These are phyloP conservation scores for Parastagonospora avenae DNA, from an alignment of 2,329 filamentous ascomycete genomes.

Conservation along the genomic window DNA sequence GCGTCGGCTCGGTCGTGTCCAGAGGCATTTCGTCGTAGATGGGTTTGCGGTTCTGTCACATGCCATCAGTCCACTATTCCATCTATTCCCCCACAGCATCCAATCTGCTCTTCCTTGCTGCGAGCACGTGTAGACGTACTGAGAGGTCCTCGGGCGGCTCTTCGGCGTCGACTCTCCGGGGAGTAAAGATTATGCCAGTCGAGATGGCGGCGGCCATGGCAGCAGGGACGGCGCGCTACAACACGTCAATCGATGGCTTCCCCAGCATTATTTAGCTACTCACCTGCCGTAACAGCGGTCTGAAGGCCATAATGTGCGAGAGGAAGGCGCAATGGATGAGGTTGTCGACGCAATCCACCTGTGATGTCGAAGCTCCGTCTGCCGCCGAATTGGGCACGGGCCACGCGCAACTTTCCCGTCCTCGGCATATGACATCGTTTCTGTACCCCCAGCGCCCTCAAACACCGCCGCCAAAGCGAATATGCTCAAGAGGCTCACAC, in stretches of 20 bases:
- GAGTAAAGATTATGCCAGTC: slow-evolving; percentile 54
- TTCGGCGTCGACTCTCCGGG: slow-evolving; percentile 56
- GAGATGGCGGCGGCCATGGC: slow-evolving; percentile 51
- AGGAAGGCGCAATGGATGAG: slow-evolving; percentile 42
- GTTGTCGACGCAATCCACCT: slow-evolving; percentile 12
- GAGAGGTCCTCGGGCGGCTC: slow-evolving; percentile 31
- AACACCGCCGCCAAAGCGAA: slow-evolving; percentile 7
- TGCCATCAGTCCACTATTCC: neutral
- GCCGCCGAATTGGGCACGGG: slow-evolving; percentile 13
- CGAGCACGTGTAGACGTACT: slow-evolving; percentile 15
- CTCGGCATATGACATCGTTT: slow-evolving; percentile 27
- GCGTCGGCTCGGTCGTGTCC: slow-evolving; percentile 45
- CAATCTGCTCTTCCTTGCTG: neutral
- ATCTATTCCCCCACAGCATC: neutral
- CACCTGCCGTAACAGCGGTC: slow-evolving; percentile 59
- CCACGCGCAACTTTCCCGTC: slow-evolving; percentile 6
- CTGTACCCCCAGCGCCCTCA: slow-evolving; percentile 6
- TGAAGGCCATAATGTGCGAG: slow-evolving; percentile 56
- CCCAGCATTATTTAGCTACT: slow-evolving; percentile 18
- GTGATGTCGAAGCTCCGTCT: slow-evolving; percentile 30
- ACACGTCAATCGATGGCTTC: slow-evolving; percentile 11
- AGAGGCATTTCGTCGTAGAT: slow-evolving; percentile 74
- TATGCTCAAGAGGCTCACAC: slow-evolving; percentile 51
- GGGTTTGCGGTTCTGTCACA: slow-evolving; percentile 56
- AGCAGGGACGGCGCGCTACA: slow-evolving; percentile 57